phyloP scores from a whole-genome alignment of 78 protist species.

The Cavenderia fasciculata region DNA sequence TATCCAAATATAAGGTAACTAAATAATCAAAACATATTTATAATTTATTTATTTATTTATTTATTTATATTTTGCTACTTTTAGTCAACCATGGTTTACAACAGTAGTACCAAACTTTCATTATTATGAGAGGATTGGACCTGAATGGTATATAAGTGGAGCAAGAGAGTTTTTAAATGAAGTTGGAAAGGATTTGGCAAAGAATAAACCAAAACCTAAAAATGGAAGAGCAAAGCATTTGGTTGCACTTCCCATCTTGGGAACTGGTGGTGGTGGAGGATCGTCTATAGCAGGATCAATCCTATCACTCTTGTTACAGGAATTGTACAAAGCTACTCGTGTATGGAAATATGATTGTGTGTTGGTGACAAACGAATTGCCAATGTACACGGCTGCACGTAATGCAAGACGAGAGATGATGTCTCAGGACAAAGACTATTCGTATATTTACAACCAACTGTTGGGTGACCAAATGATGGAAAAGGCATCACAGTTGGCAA shows the following conservation, averaged over 20 bases:
- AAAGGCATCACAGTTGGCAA: slow-evolving; percentile 18
- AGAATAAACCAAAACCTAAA: slow-evolving; percentile 39
- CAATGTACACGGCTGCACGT: slow-evolving; percentile 59
- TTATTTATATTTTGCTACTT: no score
- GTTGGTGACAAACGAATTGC: slow-evolving; percentile 56
- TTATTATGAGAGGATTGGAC: no score
- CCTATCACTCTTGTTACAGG: slow-evolving; percentile 38
- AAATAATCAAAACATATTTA: no score
- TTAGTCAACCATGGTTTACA: slow-evolving; percentile 74
- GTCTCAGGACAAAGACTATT: background rate
- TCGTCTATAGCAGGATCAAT: slow-evolving; percentile 54
- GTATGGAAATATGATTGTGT: slow-evolving; percentile 77
- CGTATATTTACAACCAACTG: background rate
- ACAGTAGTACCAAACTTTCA: slow-evolving; percentile 60
- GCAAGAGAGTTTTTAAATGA: slow-evolving; percentile 50
- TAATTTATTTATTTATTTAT: no score
- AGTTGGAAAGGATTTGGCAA: slow-evolving; percentile 26
- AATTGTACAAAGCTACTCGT: slow-evolving; percentile 39
- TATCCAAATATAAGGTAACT: slow-evolving; percentile 63
- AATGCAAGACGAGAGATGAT: slow-evolving; percentile 23
- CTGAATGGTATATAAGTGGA: slow-evolving; percentile 42
- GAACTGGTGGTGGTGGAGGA: slow-evolving; percentile 86
- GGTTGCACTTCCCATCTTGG: slow-evolving; percentile 81
- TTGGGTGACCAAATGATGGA: slow-evolving; percentile 14
- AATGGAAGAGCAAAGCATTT: slow-evolving; percentile 54